A percentile compares a stretch with the other conserved stretches of the same genome.
Conservation (phyloP, 2,329 filamentous ascomycete genomes). For the Cladophialophora bantiana region DNA sequence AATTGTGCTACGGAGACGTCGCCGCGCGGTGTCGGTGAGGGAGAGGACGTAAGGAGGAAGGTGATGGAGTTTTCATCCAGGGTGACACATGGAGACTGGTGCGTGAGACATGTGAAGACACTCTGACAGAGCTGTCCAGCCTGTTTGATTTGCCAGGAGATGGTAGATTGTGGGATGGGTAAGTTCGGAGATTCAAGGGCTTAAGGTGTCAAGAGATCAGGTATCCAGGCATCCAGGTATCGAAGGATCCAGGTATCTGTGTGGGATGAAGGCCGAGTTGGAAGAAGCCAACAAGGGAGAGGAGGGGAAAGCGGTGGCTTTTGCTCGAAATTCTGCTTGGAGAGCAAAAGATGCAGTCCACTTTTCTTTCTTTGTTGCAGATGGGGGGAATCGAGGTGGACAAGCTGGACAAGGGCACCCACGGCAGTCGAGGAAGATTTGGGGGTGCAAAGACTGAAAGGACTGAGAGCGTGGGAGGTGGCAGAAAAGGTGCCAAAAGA, state of each 20-base stretch:
- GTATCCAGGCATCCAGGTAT: not conserved
- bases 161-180: not conserved
- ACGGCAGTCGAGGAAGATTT: not conserved
- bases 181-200: not conserved
- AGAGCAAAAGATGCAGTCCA: slow-evolving; percentile 5
- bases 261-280: not conserved
- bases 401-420: not conserved
- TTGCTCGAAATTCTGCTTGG: not conserved
- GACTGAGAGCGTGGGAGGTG: slow-evolving; percentile 4
- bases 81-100: slow-evolving; percentile 1
- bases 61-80: not conserved
- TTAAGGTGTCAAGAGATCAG: not conserved
- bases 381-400: not conserved
- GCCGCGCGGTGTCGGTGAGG: slow-evolving; percentile 1
- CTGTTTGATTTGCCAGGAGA: not conserved
- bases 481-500: slow-evolving; percentile 5
- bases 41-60: not conserved
- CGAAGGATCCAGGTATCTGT: not conserved
- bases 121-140: not conserved
- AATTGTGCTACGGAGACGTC: not conserved
- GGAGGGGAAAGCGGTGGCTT: not conserved
- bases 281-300: not conserved
- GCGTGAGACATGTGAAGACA: not conserved
- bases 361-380: slow-evolving; percentile 4
- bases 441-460: not conserved